Base-by-base conservation (phyloP, 805 yeast species). In the Metschnikowia orientalis region DNA sequence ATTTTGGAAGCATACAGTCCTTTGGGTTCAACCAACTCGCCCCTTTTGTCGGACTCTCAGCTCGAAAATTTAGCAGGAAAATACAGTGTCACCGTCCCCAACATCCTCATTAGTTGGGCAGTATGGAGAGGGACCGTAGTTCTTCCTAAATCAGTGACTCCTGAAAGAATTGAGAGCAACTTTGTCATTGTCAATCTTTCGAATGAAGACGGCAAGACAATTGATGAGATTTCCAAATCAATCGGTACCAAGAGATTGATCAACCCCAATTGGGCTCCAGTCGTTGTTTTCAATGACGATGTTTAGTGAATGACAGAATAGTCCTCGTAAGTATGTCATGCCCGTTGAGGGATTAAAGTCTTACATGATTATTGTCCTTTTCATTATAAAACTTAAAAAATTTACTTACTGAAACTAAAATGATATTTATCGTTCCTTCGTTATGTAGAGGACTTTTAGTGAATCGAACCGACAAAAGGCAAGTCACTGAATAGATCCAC, bases 1-100 rank as follows among this genome's bases (percentile, higher is more conserved):
- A 54, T 65, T 20, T 55, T 81, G 34, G 81, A 81, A 54, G 94
- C 94, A 7, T 86, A 83, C 60, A 78, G 86, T 18, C 92, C 95
- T 16, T 65, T 85, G 45, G 90, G 88, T 6, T 70, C 81, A 18
- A 57, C 63, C 5, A 72, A 68, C 37, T 70, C 79, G 7, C 79
- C 82, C 9, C 44, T 76, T 10, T 56, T 75, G 38, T 51, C 57
- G 17, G 70, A 77, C 44, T 65, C 59, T 16, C 53, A 59, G 4
- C 49, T 79, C 12, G 38, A 49, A 3, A 57, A 57, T 5, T 48
- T 78, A 22, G 76, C 81, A 8, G 52, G 67, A 26, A 69, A 65
- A 39, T 51, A 60, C 38, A 50, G 50, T 6, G 63, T 61, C 25
- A 42, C 64, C 8, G 69, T 79, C 5, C 81, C 79, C 8, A 70